Conservation (phyloP, 164 flowering plant genomes). For the Santalum album region DNA sequence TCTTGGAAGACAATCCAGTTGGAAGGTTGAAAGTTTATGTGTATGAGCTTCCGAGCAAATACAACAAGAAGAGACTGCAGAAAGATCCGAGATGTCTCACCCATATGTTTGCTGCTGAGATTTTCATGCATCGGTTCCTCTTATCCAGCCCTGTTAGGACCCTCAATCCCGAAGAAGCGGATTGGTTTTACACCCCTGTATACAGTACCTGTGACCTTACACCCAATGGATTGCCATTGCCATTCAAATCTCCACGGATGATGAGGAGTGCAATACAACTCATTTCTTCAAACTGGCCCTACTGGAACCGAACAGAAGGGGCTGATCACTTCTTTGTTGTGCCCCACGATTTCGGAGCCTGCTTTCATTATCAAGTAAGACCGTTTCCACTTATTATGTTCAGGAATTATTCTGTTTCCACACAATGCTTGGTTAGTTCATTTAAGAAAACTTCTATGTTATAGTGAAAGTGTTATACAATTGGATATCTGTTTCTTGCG, state of each 20-base stretch:
- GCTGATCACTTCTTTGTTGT: conserved; percentile 90
- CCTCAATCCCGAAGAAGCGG: conserved; percentile 91
- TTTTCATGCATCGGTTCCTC: conserved; percentile 89
- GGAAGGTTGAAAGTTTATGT: conserved; percentile 95
- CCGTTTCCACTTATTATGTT: too few relatives aligned
- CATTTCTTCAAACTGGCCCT: conserved; percentile 91
- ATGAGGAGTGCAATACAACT: conserved; percentile 96
- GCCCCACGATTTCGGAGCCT: conserved; percentile 94
- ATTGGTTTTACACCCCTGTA: conserved; percentile 95
- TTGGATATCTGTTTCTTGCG: too few relatives aligned
- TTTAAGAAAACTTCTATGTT: too few relatives aligned
- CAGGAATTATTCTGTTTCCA: too few relatives aligned
- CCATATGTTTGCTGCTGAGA: conserved; percentile 98
- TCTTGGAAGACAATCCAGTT: conserved; percentile 92
- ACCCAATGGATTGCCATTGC: conserved; percentile 88
- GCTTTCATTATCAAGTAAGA: conserved; percentile 91
- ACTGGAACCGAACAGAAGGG: conserved; percentile 90
- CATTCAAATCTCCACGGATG: conserved; percentile 95
- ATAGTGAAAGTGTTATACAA: too few relatives aligned
- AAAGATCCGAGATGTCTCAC: conserved; percentile 88
- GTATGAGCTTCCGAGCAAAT: conserved; percentile 95
- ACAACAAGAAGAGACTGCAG: conserved; percentile 81
- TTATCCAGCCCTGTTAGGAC: conserved; percentile 87
- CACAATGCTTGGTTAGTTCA: too few relatives aligned
- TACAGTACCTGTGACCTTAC: conserved; percentile 91